Evolutionary conservation across 2,329 filamentous ascomycete genomes (phyloP), one percentile per base, ranked within the genome.

Genomic region (Clonostachys solani): DNA sequence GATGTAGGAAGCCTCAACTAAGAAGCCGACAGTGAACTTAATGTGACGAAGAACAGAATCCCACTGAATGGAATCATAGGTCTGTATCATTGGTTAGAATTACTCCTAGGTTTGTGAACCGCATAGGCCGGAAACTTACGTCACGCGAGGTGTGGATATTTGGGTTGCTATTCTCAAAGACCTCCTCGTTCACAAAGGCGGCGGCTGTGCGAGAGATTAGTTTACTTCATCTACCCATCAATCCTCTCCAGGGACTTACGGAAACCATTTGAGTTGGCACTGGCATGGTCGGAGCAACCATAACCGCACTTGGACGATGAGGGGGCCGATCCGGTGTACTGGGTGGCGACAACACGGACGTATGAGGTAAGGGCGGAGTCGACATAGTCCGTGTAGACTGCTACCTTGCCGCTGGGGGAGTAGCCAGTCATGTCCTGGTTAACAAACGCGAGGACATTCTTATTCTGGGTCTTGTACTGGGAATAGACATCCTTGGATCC

Each of bases 371-470:
- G 58, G 37, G 57, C 51, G 10, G 61, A 47, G 57, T 74, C 70
- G 18, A 68, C 69, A 48, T 72, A 72, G 57, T 77, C 73, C 16
- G 66, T 72, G 55, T 66, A 72, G 16, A 76, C 63, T 10, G 69
- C 65, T 18, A 73, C 62, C 47, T 64, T 62, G n/a, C 68, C 69
- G 51, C 67, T 69, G 33, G 71, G 70, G 5, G 69, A 71, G 54
- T 68, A 75, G 5, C 73, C 73, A 4, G 73, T 67, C 73, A 76
- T 77, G 52, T 76, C 74, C 57, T 75, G 72, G 60, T 75, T 75
- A 41, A 77, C 57, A 50, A 74, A 67, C 12, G 68, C 71, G n/a
- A 73, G 59, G 12, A 77, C 67, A 5, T 53, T 61, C 55, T 67
- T 69, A 35, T 60, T 58, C 23, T 58, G 52, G 23, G 59, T 50